Conservation (phyloP, 2,329 filamentous ascomycete genomes). For the Fusarium haematococcum region DNA sequence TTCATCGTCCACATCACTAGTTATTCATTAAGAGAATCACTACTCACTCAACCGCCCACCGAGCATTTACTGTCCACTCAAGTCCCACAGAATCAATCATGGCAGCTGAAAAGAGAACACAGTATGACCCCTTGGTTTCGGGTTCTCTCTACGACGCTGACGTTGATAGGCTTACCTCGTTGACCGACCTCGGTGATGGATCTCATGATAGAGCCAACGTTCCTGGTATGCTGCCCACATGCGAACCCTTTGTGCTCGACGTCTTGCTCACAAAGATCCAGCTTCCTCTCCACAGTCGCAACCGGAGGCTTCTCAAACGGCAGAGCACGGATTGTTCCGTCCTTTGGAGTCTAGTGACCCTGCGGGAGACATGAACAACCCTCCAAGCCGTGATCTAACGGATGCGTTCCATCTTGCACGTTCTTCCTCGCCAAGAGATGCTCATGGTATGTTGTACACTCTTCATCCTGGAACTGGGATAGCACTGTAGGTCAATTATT, state of each 20-base stretch:
- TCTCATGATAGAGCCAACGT: not conserved
- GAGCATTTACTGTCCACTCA: not conserved
- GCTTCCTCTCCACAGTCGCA: not conserved
- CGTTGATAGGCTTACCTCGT: not conserved
- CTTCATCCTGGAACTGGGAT: not conserved
- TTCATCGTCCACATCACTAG: constrained; percentile 13
- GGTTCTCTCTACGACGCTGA: not conserved
- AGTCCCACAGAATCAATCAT: not conserved
- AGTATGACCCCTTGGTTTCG: not conserved
- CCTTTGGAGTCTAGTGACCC: not conserved
- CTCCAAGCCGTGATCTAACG: not conserved
- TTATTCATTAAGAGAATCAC: constrained; percentile 16
- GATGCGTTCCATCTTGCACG: not conserved
- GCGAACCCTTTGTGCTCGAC: not conserved
- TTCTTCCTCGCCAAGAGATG: not conserved
- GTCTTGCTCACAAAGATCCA: not conserved
- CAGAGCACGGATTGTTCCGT: not conserved
- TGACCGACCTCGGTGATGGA: not conserved
- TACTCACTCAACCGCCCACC: not conserved
- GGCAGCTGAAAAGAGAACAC: not conserved
- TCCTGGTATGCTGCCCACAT: not conserved
- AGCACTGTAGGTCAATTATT: not conserved
- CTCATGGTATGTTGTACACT: not conserved
- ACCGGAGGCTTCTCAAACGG: not conserved
- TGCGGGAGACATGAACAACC: not conserved